These are phyloP conservation scores for Candida sanyiensis DNA, from an alignment of 805 yeast genomes.

Conservation along the genomic window DNA sequence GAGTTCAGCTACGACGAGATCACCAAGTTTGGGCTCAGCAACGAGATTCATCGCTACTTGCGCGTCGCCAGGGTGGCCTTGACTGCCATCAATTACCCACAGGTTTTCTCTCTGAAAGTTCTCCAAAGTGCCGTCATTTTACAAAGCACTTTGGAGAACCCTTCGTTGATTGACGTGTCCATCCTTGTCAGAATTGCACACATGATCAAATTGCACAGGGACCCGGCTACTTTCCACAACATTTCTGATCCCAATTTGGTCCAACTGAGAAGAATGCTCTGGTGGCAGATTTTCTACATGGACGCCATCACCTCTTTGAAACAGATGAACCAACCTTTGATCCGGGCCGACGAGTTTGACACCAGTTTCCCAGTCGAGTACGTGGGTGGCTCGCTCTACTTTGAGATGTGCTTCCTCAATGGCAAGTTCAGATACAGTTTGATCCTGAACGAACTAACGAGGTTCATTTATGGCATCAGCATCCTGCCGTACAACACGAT, in stretches of 20 bases:
- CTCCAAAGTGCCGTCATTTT: conserved; percentile 44
- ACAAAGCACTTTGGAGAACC: conserved; percentile 51
- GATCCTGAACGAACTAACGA: conserved; percentile 48
- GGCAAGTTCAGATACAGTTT: conserved; percentile 48
- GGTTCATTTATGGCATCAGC: conserved; percentile 43
- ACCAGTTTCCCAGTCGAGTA: conserved; percentile 49
- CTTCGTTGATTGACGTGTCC: conserved; percentile 50
- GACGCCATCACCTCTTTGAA: conserved; percentile 54
- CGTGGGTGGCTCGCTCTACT: conserved; percentile 35
- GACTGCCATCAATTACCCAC: conserved; percentile 46
- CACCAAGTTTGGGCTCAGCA: conserved; percentile 27
- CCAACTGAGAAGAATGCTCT: conserved; percentile 49
- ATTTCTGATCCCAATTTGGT: conserved; percentile 43
- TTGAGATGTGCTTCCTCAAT: conserved; percentile 44
- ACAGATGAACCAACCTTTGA: conserved; percentile 49
- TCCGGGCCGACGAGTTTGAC: conserved; percentile 47
- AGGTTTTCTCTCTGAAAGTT: conserved; percentile 36
- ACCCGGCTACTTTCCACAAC: conserved; percentile 49
- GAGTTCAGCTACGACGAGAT: conserved; percentile 42
- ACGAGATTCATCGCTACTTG: conserved; percentile 44
- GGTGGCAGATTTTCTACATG: conserved; percentile 63
- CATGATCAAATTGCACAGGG: conserved; percentile 50
- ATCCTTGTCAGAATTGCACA: conserved; percentile 52
- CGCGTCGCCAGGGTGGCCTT: conserved; percentile 45
- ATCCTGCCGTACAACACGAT: conserved; percentile 37